phyloP scores from a whole-genome alignment of 1,284 basidiomycete species.

The Golubevia sp. region DNA sequence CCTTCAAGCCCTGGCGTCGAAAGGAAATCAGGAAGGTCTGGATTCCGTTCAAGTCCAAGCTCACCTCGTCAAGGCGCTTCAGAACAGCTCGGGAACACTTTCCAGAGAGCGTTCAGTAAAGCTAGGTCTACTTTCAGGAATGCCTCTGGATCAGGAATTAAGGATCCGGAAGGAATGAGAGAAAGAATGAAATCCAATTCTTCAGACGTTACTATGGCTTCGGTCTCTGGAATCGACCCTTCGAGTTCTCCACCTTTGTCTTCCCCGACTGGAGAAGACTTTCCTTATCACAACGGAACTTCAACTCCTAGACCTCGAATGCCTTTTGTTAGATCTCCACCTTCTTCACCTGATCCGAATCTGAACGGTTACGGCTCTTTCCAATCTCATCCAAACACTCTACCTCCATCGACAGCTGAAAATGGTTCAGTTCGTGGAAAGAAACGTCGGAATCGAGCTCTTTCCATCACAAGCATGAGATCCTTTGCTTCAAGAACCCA shows the following conservation, averaged over 20 bases:
- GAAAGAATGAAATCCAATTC: neutral
- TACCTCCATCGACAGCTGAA: neutral
- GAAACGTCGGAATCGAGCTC: conserved; percentile 25
- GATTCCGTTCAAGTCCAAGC: neutral
- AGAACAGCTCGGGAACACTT: neutral
- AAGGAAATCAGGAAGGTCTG: neutral
- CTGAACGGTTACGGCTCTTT: neutral
- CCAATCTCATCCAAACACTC: no score
- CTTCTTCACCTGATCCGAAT: neutral
- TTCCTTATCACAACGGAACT: no score
- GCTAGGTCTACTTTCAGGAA: neutral
- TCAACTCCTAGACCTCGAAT: neutral
- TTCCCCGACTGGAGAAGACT: neutral
- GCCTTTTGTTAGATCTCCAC: neutral
- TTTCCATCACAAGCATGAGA: conserved; percentile 37
- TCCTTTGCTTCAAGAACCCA: conserved; percentile 38
- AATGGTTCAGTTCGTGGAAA: conserved; percentile 1
- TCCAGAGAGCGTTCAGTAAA: neutral
- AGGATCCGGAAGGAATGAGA: neutral
- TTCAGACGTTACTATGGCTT: neutral
- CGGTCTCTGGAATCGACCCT: neutral
- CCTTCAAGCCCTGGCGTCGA: neutral
- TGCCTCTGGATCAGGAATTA: no score
- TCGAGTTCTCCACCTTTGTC: neutral
- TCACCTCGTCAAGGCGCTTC: neutral